A percentile compares a stretch with the other conserved stretches of the same genome.
Conservation (phyloP, 2,329 filamentous ascomycete genomes). For the Celoporthe dispersa region DNA sequence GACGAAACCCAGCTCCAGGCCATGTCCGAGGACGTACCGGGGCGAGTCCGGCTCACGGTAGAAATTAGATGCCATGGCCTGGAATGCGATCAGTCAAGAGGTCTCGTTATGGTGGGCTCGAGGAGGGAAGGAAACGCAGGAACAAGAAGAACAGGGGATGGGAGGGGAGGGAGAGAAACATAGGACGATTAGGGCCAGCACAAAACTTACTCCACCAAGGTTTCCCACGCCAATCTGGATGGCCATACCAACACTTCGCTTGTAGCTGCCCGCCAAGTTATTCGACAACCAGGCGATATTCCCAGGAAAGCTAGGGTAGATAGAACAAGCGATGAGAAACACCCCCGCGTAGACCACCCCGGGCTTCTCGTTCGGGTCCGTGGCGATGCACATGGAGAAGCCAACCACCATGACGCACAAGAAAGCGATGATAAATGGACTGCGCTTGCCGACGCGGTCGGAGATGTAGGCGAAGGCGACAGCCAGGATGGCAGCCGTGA, state of each 20-base stretch:
- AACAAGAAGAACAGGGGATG: constrained; percentile 54
- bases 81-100: constrained; percentile 36
- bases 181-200: too few species aligned
- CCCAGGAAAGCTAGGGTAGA: constrained; percentile 80
- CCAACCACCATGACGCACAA: constrained; percentile 60
- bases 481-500: constrained; percentile 65
- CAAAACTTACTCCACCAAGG: constrained; percentile 55
- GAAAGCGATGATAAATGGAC: constrained; percentile 59
- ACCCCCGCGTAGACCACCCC: constrained; percentile 68
- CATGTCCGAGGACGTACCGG: constrained; percentile 50
- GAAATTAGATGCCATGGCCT: constrained; percentile 76
- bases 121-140: constrained; percentile 55
- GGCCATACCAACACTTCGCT: constrained; percentile 68
- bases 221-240: constrained; percentile 67
- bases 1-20: neutral
- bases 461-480: constrained; percentile 59
- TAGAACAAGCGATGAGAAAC: constrained; percentile 76
- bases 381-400: constrained; percentile 58
- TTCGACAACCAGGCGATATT: constrained; percentile 80
- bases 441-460: constrained; percentile 56
- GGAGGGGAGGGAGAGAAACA: neutral
- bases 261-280: constrained; percentile 71
- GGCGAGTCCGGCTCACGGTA: constrained; percentile 60
- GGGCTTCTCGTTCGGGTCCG: constrained; percentile 49
- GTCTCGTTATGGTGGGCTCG: constrained; percentile 40